These are phyloP conservation scores for Colletotrichum australisinense DNA, from an alignment of 2,329 filamentous ascomycete species.

Conservation along the genomic window DNA sequence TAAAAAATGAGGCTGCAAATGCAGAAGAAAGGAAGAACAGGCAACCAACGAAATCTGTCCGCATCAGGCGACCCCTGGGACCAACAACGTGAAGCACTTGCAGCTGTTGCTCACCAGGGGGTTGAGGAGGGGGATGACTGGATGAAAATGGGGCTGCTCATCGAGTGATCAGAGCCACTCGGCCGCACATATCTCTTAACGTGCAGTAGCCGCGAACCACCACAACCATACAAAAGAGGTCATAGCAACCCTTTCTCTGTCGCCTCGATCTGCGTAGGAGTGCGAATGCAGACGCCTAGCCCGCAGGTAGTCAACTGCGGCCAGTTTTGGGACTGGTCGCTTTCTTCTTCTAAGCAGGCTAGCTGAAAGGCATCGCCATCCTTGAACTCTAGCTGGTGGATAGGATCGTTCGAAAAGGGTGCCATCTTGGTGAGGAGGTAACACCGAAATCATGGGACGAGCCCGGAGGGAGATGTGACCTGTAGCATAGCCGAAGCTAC, in stretches of 20 bases:
- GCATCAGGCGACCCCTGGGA: background rate
- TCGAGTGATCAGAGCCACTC: slow-evolving; percentile 16
- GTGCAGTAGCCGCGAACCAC: slow-evolving; percentile 10
- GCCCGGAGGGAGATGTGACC: background rate
- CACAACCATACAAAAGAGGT: background rate
- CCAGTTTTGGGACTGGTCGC: background rate
- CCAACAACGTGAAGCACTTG: background rate
- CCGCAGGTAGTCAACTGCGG: background rate
- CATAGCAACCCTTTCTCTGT: background rate
- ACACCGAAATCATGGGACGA: background rate
- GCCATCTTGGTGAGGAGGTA: background rate
- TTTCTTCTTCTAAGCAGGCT: background rate
- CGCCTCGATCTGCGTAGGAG: background rate
- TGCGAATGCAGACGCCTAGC: background rate
- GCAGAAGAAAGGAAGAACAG: background rate
- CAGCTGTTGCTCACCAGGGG: background rate
- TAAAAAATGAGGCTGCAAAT: slow-evolving; percentile 16
- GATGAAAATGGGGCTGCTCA: slow-evolving; percentile 20
- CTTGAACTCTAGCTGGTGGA: background rate
- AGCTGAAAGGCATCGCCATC: background rate
- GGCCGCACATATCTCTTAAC: slow-evolving; percentile 4
- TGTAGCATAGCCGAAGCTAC: background rate
- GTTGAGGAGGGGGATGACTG: slow-evolving; percentile 10
- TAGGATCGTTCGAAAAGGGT: background rate
- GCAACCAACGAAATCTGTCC: slow-evolving; percentile 7